Base-by-base conservation (phyloP, 1,139 yeast genomes). In the Blastobotrys raffinosifermentans region DNA sequence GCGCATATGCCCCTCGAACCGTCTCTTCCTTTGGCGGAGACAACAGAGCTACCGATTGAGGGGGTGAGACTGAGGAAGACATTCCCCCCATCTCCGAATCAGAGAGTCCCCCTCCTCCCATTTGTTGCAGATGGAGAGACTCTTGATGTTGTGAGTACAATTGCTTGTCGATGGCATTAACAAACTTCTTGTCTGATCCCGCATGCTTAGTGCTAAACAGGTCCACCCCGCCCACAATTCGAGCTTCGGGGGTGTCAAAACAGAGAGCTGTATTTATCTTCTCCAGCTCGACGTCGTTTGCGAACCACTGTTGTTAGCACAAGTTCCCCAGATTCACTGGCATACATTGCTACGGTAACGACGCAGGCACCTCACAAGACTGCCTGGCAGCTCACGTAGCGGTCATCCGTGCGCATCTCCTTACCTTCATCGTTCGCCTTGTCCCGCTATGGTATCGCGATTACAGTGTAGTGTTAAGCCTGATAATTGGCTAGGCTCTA, bases 201-300 rank as follows among this genome's bases (percentile, higher is more conserved):
- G 89, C 86, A 1, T 96, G 89, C 56, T 91, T 91, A 1, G 98
- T 91, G 1, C 97, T 85, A 58, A 86, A 91, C 33, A 91, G 69
- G 55, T 91, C 99, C 57, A 96, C 81, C 16, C 94, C 91, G n/a
- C 97, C 97, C 39, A 77, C 76, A 21, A 91, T 73, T 53, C 80
- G 85, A 57, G 89, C 79, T 54, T 93, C 98, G 9, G 79, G 77
- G 3, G 95, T 81, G 49, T 85, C 91, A 59, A 89, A 89, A 51
- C 81, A 81, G 41, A 91, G 75, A 40, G 84, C 83, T 52, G 89
- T 91, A 56, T 87, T 87, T 29, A 91, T 84, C 50, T 82, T 71
- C 59, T 87, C 96, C 19, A 91, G 77, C 54, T 89, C 96, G 27
- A 25, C 27, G 11, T 25, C 27, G 15, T 25, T 25, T 6, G 27